Evolutionary conservation across 306 rosid genomes (phyloP).

Genomic region (Crotalaria pallida): DNA sequence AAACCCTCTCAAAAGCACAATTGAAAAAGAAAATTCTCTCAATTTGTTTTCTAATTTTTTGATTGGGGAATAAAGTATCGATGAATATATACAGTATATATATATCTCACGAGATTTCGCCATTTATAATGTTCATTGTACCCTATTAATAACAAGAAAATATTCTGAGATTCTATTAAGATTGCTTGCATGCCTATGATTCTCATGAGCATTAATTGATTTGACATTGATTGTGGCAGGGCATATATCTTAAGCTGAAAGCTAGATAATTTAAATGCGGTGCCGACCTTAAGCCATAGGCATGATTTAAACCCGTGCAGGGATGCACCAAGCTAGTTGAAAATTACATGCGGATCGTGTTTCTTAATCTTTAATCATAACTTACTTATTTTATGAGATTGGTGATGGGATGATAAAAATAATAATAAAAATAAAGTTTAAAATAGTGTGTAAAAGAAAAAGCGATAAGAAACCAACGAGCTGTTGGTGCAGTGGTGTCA

Average conservation of each 20-base stretch:
- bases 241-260: conserved; percentile 16
- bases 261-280: not conserved
- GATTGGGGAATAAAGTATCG: conserved; percentile 2
- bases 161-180: conserved; percentile 28
- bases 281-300: no score
- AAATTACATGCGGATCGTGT: no score
- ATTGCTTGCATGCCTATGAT: conserved; percentile 20
- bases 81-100: not conserved
- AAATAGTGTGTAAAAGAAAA: no score
- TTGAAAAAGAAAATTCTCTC: conserved; percentile 20
- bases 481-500: no score
- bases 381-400: no score
- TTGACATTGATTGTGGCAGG: conserved; percentile 18
- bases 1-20: conserved; percentile 13
- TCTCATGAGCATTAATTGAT: conserved; percentile 22
- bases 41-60: not conserved
- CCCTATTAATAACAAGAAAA: not conserved
- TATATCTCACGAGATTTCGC: not conserved
- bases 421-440: no score
- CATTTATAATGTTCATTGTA: not conserved
- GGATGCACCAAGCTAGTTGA: no score
- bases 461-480: no score
- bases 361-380: no score
- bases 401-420: no score
- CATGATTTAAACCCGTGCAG: no score